Conservation (phyloP, 345 rosid genomes). For the Schrenkiella parvula region DNA sequence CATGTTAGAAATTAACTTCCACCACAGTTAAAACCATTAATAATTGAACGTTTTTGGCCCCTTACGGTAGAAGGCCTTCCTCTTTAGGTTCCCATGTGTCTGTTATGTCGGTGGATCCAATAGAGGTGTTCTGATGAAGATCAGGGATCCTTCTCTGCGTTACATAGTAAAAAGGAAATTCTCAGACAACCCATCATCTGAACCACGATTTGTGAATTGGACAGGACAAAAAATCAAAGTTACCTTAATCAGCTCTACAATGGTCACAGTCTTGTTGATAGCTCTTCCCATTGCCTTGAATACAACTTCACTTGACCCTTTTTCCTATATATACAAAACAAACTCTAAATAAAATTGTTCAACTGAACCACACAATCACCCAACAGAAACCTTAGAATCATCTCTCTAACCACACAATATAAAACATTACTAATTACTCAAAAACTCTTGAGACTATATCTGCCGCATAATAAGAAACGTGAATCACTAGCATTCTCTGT, state of each 20-base stretch:
- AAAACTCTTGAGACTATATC: background rate
- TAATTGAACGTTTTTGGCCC: background rate
- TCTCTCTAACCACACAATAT: background rate
- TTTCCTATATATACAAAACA: constrained; percentile 38
- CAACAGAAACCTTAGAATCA: background rate
- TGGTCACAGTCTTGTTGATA: constrained; percentile 69
- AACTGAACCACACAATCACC: background rate
- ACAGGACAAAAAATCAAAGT: background rate
- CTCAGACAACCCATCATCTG: constrained; percentile 2
- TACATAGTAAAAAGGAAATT: background rate
- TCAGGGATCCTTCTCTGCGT: constrained; percentile 79
- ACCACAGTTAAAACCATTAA: background rate
- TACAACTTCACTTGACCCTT: constrained; percentile 54
- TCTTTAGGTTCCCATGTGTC: constrained; percentile 86
- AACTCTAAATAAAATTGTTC: background rate
- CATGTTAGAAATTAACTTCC: background rate
- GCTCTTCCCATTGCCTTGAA: constrained; percentile 87
- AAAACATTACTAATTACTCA: background rate
- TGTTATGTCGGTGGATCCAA: constrained; percentile 82
- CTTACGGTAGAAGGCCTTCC: constrained; percentile 83
- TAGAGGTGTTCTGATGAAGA: constrained; percentile 67
- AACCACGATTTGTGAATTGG: background rate
- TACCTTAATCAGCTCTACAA: constrained; percentile 68
- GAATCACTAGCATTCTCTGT: background rate
- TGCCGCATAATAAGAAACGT: background rate